A percentile compares a stretch with the other conserved stretches of the same genome.
These are phyloP conservation scores for Melampsora larici-populina DNA, from an alignment of 1,284 basidiomycete genomes.

Conservation along the genomic window DNA sequence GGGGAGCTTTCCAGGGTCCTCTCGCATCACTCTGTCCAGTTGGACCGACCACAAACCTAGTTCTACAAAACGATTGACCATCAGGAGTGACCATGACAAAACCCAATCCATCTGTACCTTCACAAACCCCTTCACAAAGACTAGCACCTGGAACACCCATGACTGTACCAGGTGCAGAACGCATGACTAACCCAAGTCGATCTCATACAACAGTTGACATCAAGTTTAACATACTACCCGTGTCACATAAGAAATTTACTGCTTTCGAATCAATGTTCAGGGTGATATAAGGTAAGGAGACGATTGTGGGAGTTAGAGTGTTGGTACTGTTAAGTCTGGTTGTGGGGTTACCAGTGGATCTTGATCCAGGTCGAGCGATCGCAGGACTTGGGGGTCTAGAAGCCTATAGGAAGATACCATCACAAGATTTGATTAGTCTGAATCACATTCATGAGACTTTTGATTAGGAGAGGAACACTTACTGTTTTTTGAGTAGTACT, in stretches of 20 bases:
- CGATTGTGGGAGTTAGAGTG: neutral
- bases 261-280: neutral
- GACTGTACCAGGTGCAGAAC: neutral
- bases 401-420: no score
- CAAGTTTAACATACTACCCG: neutral
- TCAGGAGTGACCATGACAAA: no score
- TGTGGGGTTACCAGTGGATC: no score
- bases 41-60: neutral
- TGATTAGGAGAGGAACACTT: no score
- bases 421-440: no score
- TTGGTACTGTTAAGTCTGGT: neutral
- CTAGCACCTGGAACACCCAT: neutral
- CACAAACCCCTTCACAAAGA: neutral
- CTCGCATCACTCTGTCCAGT: neutral
- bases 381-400: no score
- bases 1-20: no score
- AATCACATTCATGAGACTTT: no score
- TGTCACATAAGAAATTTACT: neutral
- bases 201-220: neutral
- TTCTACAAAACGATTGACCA: neutral
- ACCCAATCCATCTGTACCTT: neutral
- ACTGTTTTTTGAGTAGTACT: no score
- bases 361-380: no score
- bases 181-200: neutral
- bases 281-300: neutral